Evolutionary conservation across 2,329 filamentous ascomycete genomes (phyloP).

Genomic region (Apiospora koreana): DNA sequence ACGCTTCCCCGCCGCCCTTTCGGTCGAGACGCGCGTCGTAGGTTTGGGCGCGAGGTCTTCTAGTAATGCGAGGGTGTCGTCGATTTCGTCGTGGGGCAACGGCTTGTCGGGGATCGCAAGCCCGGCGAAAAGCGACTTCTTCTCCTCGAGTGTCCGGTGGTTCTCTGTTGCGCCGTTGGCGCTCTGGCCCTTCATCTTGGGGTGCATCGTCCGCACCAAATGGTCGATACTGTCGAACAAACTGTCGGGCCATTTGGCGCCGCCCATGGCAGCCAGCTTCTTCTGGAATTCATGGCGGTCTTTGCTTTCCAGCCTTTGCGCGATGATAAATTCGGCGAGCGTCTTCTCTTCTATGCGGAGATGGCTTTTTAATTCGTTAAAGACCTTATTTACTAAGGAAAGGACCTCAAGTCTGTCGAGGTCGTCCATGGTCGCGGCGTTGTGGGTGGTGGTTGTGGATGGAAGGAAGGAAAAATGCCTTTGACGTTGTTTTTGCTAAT

Average conservation of each 20-base stretch:
- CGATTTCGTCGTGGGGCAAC: constrained; percentile 53
- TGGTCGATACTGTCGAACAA: constrained; percentile 91
- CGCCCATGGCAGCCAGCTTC: constrained; percentile 73
- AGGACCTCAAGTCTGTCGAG: constrained; percentile 88
- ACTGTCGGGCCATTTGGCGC: constrained; percentile 79
- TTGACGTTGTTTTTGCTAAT: too few relatives aligned
- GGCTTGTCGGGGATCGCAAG: constrained; percentile 82
- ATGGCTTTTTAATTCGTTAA: constrained; percentile 92
- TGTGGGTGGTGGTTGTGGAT: background rate
- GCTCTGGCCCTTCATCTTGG: constrained; percentile 68
- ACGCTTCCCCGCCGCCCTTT: constrained; percentile 53
- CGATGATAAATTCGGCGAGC: constrained; percentile 94
- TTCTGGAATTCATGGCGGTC: constrained; percentile 73
- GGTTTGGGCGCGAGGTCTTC: constrained; percentile 78
- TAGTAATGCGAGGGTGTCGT: constrained; percentile 91
- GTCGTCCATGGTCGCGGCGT: constrained; percentile 70
- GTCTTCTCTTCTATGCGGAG: constrained; percentile 91
- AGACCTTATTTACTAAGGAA: constrained; percentile 92
- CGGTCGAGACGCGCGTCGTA: constrained; percentile 33
- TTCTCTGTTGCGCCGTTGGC: constrained; percentile 40
- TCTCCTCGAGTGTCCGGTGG: constrained; percentile 61
- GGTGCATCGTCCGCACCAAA: constrained; percentile 85
- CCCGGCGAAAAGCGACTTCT: constrained; percentile 87
- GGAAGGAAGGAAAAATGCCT: background rate
- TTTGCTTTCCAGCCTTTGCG: constrained; percentile 77